Conservation (phyloP, 306 rosid species). For the Delonix regia region DNA sequence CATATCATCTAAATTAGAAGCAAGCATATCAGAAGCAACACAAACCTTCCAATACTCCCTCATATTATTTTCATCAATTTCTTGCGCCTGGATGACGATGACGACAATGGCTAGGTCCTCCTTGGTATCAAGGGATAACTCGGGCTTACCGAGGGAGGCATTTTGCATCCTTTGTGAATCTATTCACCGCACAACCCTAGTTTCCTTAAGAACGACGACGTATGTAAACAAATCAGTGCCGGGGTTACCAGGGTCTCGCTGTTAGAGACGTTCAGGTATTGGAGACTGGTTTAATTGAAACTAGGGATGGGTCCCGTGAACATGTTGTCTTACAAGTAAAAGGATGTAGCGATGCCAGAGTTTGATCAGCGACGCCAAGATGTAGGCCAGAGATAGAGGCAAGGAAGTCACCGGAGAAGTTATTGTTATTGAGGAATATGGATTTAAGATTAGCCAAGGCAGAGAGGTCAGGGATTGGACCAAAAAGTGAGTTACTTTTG, state of each 20-base stretch:
- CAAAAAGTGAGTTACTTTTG: constrained; percentile 77
- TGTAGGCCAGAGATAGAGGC: constrained; percentile 66
- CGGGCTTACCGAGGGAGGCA: constrained; percentile 59
- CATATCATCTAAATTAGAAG: constrained; percentile 40
- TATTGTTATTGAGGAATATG: constrained; percentile 66
- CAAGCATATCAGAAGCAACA: constrained; percentile 37
- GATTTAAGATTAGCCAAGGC: constrained; percentile 77
- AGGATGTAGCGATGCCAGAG: constrained; percentile 72
- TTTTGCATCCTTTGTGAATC: constrained; percentile 45
- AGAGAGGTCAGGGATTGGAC: constrained; percentile 75
- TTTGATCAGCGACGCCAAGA: constrained; percentile 60
- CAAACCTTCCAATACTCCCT: constrained; percentile 63
- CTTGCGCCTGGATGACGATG: constrained; percentile 33
- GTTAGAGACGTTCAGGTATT: constrained; percentile 79
- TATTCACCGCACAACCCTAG: constrained; percentile 66
- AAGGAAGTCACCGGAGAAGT: constrained; percentile 82
- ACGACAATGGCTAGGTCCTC: background rate
- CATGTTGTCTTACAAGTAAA: constrained; percentile 60
- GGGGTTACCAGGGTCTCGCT: constrained; percentile 73
- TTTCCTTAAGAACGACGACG: constrained; percentile 72
- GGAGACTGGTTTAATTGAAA: constrained; percentile 75
- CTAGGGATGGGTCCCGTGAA: constrained; percentile 71
- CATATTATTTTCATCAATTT: constrained; percentile 61
- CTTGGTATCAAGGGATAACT: constrained; percentile 12
- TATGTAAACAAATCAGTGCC: constrained; percentile 60